phyloP scores from a whole-genome alignment of 2,329 filamentous ascomycete species.

The Calonectria crousiana region DNA sequence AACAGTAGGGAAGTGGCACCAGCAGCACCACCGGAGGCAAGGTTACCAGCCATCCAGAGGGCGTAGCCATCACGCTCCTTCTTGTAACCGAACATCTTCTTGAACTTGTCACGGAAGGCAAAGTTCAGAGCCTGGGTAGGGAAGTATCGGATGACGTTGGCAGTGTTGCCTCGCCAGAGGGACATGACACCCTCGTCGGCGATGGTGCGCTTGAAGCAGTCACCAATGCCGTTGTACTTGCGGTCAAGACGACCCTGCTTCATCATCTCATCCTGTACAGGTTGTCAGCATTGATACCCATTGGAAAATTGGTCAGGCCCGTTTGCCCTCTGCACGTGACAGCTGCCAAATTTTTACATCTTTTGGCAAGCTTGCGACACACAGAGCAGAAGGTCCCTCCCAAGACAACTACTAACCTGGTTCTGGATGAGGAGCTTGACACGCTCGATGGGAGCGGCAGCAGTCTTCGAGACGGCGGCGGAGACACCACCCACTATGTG shows the following conservation, averaged over 20 bases:
- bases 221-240: conserved; percentile 92
- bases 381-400: neutral
- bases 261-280: conserved; percentile 96
- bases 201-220: conserved; percentile 95
- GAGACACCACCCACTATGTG: conserved; percentile 97
- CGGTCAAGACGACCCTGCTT: conserved; percentile 98
- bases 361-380: neutral
- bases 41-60: conserved; percentile 99
- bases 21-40: conserved; percentile 98
- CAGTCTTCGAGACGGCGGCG: conserved; percentile 99
- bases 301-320: neutral
- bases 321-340: conserved; percentile 17
- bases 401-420: conserved; percentile 77
- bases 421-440: conserved; percentile 99
- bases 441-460: conserved; percentile 99
- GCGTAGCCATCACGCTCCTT: conserved; percentile 98
- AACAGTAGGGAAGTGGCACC: conserved; percentile 99
- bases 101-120: conserved; percentile 99
- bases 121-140: conserved; percentile 99
- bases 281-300: conserved; percentile 46
- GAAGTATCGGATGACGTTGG: conserved; percentile 99
- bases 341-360: neutral
- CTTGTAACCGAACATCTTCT: conserved; percentile 99
- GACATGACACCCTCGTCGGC: conserved; percentile 93
- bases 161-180: conserved; percentile 99